Base-by-base conservation (phyloP, 2,329 filamentous ascomycete species). In the Colletotrichum orbiculare region DNA sequence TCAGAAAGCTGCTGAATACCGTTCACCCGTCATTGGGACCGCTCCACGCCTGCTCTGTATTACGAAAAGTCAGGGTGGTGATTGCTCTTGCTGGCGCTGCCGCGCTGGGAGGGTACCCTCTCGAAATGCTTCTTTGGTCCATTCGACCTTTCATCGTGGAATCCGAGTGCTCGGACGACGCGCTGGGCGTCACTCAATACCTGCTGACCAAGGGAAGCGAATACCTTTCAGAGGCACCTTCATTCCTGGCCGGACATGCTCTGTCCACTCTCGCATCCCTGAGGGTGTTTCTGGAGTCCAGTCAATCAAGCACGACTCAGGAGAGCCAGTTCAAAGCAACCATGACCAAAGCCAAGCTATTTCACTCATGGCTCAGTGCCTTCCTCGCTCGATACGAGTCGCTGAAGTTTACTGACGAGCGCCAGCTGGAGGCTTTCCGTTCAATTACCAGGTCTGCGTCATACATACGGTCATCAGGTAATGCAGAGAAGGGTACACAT, bases 71-170 rank as follows among this genome's bases (percentile, higher is more conserved):
- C 50, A 87, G 94, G 39, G 86, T 97, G 8, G 79, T 98, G 13
- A 85, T 98, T 34, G 91, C 89, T 64, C 80, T 98, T 49, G 91
- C 93, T 34, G 94, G 93, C 0, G 75, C 87, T 1, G 83, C 89
- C 54, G 92, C 91, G n/a, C 82, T 91, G 33, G 81, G 87, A 45
- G 91, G 91, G 0, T 98, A 98, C 73, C 92, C 93, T 10, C 76
- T 97, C 12, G 93, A 99, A 75, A 96, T 97, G 92, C 83, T 97
- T 0, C 83, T 99, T 2, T 92, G 94, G 71, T 90, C 91, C 2
- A 82, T 97, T 17, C 85, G 91, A 9, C 88, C 89, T 0, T 96
- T 94, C 69, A 81, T 98, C 6, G 90, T 90, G 1, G 91, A 98
- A 70, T 85, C 90, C 0, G 91, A 96, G 73, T 98, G 95, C 76